phyloP scores from a whole-genome alignment of 2,329 filamentous ascomycete species.

The Cryphonectria japonica region DNA sequence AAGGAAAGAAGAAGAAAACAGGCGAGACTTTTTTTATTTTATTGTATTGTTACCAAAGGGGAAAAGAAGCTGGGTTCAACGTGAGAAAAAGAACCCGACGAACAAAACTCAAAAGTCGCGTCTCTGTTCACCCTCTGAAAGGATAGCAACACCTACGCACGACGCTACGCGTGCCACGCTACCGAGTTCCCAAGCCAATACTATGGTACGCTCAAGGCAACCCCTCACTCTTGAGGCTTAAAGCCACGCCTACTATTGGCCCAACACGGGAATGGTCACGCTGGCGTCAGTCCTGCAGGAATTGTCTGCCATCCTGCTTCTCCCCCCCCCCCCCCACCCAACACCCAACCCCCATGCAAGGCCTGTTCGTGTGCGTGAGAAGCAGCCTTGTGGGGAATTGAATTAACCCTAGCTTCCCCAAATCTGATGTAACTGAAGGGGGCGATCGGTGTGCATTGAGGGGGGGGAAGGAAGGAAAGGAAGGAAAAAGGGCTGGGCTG shows the following conservation, averaged over 20 bases:
- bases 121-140: not conserved
- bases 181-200: not conserved
- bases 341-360: not conserved
- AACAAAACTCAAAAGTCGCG: no score
- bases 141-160: not conserved
- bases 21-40: no score
- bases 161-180: not conserved
- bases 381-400: conserved; percentile 3
- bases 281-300: not conserved
- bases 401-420: not conserved
- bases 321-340: not conserved
- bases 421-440: not conserved
- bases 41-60: no score
- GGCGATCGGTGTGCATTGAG: not conserved
- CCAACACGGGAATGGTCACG: not conserved
- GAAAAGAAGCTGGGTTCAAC: no score
- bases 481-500: not conserved
- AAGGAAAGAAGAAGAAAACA: no score
- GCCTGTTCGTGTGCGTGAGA: not conserved
- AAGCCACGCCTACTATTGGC: not conserved
- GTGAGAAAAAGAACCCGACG: no score
- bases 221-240: not conserved
- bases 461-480: no score
- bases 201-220: not conserved
- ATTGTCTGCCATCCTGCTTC: not conserved